A percentile compares a stretch with the other conserved stretches of the same genome.
Conservation (phyloP, 2,329 filamentous ascomycete genomes). For the Aspergillus quadricinctus region DNA sequence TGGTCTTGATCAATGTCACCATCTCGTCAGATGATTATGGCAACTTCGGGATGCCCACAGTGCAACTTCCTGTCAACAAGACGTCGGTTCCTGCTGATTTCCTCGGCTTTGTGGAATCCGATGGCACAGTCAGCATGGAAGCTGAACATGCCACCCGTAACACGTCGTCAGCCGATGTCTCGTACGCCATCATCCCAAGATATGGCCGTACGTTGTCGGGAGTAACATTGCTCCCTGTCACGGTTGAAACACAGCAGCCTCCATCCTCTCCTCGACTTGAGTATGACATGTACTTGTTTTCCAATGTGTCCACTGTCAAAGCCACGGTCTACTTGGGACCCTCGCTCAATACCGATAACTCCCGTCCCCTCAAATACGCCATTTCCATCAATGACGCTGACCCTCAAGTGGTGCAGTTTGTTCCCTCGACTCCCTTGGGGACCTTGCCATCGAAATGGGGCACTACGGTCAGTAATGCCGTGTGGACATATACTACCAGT, state of each 20-base stretch:
- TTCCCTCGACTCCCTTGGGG: slow-evolving; percentile 24
- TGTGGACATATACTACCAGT: slow-evolving; percentile 31
- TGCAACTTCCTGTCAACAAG: slow-evolving; percentile 54
- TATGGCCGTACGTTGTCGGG: slow-evolving; percentile 58
- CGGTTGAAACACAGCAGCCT: slow-evolving; percentile 47
- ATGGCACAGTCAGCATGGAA: slow-evolving; percentile 40
- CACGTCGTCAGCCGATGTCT: slow-evolving; percentile 26
- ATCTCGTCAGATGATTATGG: slow-evolving; percentile 19
- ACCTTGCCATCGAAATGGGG: slow-evolving; percentile 7
- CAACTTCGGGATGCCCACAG: slow-evolving; percentile 36
- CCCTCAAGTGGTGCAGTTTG: slow-evolving; percentile 38
- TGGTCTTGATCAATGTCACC: slow-evolving; percentile 28
- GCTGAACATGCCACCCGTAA: slow-evolving; percentile 24
- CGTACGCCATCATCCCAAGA: slow-evolving; percentile 51
- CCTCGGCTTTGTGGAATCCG: slow-evolving; percentile 60
- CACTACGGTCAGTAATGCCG: slow-evolving; percentile 6
- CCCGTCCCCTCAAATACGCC: slow-evolving; percentile 48
- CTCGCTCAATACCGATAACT: slow-evolving; percentile 50
- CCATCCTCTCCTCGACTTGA: slow-evolving; percentile 51
- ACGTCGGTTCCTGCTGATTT: slow-evolving; percentile 50
- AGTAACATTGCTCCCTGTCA: slow-evolving; percentile 53
- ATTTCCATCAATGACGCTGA: slow-evolving; percentile 43
- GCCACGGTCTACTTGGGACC: slow-evolving; percentile 41
- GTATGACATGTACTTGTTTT: slow-evolving; percentile 61
- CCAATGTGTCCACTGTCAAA: slow-evolving; percentile 39